These are phyloP conservation scores for Hapsidospora chrysogenum DNA, from an alignment of 495 filamentous ascomycete species.

Conservation along the genomic window DNA sequence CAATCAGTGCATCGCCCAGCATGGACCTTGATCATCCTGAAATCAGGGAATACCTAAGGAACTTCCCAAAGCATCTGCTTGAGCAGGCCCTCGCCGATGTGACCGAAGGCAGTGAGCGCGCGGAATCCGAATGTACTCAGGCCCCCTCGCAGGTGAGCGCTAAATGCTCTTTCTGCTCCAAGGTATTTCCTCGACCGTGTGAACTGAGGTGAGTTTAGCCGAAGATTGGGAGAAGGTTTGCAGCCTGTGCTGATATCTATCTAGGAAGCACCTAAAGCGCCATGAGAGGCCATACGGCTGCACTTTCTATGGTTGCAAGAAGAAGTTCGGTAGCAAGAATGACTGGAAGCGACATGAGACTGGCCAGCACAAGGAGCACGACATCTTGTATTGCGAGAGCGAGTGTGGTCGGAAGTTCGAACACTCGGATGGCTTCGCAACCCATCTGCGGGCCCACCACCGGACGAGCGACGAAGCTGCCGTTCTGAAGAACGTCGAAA, in stretches of 20 bases:
- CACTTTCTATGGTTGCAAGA: constrained; percentile 57
- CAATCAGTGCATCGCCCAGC: too few species aligned
- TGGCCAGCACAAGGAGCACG: constrained; percentile 61
- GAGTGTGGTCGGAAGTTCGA: constrained; percentile 44
- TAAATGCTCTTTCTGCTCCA: constrained; percentile 35
- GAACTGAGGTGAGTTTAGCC: constrained; percentile 49
- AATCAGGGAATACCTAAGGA: not conserved
- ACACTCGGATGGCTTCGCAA: constrained; percentile 40
- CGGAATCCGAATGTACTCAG: not conserved
- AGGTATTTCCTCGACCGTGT: constrained; percentile 39
- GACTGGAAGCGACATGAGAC: constrained; percentile 97
- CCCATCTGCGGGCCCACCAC: constrained; percentile 42
- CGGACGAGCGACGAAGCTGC: constrained; percentile 19
- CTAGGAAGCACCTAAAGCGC: constrained; percentile 75
- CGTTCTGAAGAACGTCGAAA: constrained; percentile 29
- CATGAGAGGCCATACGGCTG: constrained; percentile 81
- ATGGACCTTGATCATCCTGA: too few species aligned
- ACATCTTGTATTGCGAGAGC: constrained; percentile 59
- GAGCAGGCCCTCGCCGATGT: not conserved
- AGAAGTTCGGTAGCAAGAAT: constrained; percentile 78
- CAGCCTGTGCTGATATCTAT: constrained; percentile 1
- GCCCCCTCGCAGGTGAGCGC: too few species aligned
- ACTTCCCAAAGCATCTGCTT: not conserved
- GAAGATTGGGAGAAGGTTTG: not conserved
- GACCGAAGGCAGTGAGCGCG: too few species aligned